Evolutionary conservation across 2,329 filamentous ascomycete species (phyloP).

Genomic region (Beauveria sp.): DNA sequence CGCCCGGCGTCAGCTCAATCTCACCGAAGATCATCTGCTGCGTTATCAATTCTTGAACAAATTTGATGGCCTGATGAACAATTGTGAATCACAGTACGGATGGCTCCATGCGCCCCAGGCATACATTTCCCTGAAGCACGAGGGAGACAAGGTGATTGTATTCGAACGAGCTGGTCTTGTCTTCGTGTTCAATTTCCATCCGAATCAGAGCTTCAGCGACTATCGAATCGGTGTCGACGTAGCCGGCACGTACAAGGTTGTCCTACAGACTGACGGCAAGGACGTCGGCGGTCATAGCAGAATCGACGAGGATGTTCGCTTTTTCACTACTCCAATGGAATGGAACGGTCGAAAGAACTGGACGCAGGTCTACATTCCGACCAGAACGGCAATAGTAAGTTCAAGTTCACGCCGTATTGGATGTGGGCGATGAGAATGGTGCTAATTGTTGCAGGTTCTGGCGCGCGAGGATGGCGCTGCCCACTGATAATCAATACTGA

Average conservation of each 20-base stretch:
- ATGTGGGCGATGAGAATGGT: background rate
- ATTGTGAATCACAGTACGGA: slow-evolving; percentile 77
- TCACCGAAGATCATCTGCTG: slow-evolving; percentile 76
- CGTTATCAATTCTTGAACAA: slow-evolving; percentile 89
- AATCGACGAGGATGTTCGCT: slow-evolving; percentile 71
- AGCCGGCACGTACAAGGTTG: slow-evolving; percentile 76
- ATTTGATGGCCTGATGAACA: slow-evolving; percentile 89
- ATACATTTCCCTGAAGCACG: slow-evolving; percentile 89
- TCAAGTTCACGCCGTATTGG: background rate
- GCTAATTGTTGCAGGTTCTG: slow-evolving; percentile 35
- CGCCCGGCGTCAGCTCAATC: slow-evolving; percentile 84
- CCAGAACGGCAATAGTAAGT: slow-evolving; percentile 72
- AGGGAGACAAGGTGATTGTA: slow-evolving; percentile 87
- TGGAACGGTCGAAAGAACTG: slow-evolving; percentile 92
- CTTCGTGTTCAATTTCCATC: slow-evolving; percentile 96
- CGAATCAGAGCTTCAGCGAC: slow-evolving; percentile 75
- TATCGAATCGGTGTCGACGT: slow-evolving; percentile 85
- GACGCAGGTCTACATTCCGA: slow-evolving; percentile 84
- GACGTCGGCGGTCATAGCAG: slow-evolving; percentile 74
- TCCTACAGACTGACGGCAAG: slow-evolving; percentile 72
- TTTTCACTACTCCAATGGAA: slow-evolving; percentile 82
- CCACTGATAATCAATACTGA: slow-evolving; percentile 11
- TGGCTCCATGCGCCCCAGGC: slow-evolving; percentile 84
- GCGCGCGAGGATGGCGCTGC: slow-evolving; percentile 33
- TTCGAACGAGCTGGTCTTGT: slow-evolving; percentile 87